These are phyloP conservation scores for Blumeria graminis DNA, from an alignment of 2,329 filamentous ascomycete species.

Conservation along the genomic window DNA sequence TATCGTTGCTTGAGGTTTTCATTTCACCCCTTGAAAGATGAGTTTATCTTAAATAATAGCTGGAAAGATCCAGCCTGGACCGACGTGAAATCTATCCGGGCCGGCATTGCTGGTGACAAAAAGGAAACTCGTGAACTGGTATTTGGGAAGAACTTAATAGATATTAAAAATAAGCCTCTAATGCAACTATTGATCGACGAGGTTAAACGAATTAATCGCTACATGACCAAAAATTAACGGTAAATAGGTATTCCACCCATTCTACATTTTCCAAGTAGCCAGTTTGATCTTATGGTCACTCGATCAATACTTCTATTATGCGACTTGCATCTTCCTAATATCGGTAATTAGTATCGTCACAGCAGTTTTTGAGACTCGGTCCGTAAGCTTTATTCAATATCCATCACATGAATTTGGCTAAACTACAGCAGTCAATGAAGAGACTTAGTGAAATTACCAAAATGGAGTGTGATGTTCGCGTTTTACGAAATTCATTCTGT, in stretches of 20 bases:
- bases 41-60: constrained; percentile 61
- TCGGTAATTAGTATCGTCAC: constrained; percentile 78
- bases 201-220: constrained; percentile 19
- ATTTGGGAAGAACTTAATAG: constrained; percentile 76
- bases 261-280: constrained; percentile 94
- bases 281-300: constrained; percentile 86
- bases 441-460: constrained; percentile 74
- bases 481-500: constrained; percentile 88
- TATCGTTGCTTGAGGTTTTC: constrained; percentile 90
- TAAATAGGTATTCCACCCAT: constrained; percentile 67
- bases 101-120: constrained; percentile 71
- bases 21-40: constrained; percentile 73
- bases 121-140: constrained; percentile 61
- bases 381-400: constrained; percentile 29
- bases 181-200: constrained; percentile 74
- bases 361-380: constrained; percentile 71
- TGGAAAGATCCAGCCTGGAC: constrained; percentile 93
- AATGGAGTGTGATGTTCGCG: constrained; percentile 87
- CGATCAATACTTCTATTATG: constrained; percentile 96
- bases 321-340: constrained; percentile 80
- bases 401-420: constrained; percentile 81
- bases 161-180: constrained; percentile 74
- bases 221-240: constrained; percentile 5
- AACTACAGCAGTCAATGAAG: constrained; percentile 65
- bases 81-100: constrained; percentile 46